A percentile compares a stretch with the other conserved stretches of the same genome.
These are phyloP conservation scores for Creolimax fragrantissima DNA, from an alignment of 78 protist species.

Conservation along the genomic window DNA sequence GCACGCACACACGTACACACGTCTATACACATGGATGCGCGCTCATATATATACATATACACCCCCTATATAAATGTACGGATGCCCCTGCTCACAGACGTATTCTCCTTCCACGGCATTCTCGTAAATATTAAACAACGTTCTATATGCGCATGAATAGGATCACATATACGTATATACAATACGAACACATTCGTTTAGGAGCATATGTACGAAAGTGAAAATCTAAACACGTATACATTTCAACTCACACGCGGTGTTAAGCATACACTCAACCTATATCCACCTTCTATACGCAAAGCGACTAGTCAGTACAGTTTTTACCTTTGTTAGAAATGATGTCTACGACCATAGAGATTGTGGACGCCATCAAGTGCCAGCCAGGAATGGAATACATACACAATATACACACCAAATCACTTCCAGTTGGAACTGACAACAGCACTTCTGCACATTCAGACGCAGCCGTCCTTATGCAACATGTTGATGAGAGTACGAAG, in stretches of 20 bases:
- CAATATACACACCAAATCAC: not conserved
- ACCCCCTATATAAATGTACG: not conserved
- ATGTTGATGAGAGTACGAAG: not conserved
- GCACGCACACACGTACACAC: not conserved
- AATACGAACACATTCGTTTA: not conserved
- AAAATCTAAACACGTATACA: not conserved
- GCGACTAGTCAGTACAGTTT: not conserved
- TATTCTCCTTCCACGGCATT: not conserved
- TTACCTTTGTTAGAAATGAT: not conserved
- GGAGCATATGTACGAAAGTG: not conserved
- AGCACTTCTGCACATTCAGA: not conserved
- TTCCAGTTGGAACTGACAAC: not conserved
- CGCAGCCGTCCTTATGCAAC: not conserved
- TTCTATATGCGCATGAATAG: not conserved
- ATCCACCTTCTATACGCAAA: not conserved
- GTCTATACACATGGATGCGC: not conserved
- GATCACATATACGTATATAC: not conserved
- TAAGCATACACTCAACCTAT: not conserved
- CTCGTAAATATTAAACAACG: not conserved
- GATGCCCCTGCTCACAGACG: not conserved
- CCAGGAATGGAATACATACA: not conserved
- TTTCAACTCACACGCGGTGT: not conserved
- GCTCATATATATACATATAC: not conserved
- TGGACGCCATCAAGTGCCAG: not conserved
- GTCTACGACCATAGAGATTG: not conserved